Evolutionary conservation across 179 eudicot genomes (phyloP), one percentile per base, ranked within the genome.

Genomic region (Corrigiola litoralis): DNA sequence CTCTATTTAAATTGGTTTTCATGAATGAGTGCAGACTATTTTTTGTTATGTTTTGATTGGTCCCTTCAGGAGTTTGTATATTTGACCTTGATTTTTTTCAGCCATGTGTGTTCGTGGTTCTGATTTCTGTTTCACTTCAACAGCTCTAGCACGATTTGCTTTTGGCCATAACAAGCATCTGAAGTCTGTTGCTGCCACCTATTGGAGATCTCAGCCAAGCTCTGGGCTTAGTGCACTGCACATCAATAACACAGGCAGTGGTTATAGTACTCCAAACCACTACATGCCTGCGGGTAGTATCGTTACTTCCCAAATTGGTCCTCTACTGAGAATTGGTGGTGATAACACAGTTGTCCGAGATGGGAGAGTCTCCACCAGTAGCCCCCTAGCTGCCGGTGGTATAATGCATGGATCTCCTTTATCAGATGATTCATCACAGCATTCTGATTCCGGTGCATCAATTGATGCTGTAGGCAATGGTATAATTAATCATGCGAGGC

Each of bases 131-230:
- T 31, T 18, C 69, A 28, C 18, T 58, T 33, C 68, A 71, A 79
- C 96, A 94, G 99, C 99, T 79, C 78, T 94, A 68, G 84, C 96
- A 28, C 95, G 95, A 34, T 94, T 90, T 77, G 94, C 97, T 60
- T 88, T 88, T 77, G 91, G 96, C 50, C 97, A 94, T 82, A 94
- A 82, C 63, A 87, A 78, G 81, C 91, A 94, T 77, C 88, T 94
- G 61, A 94, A 94, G 79, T 69, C 87, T 52, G 85, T 86, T 62
- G 97, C 96, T 80, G 95, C 88, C 41, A 80, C 95, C 61, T 77
- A 80, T 72, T 86, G 84, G 85, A 94, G 88, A 69, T 77, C 91
- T 61, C 99, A 90, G 75, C 72, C 91, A 41, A 80, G 74, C 70
- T 80, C 96, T 67, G 87, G 87, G 34, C 69, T 86, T 31, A 75